Evolutionary conservation across 1,284 basidiomycete genomes (phyloP), one percentile per base, ranked within the genome.

Genomic region (Inonotus hispidus): DNA sequence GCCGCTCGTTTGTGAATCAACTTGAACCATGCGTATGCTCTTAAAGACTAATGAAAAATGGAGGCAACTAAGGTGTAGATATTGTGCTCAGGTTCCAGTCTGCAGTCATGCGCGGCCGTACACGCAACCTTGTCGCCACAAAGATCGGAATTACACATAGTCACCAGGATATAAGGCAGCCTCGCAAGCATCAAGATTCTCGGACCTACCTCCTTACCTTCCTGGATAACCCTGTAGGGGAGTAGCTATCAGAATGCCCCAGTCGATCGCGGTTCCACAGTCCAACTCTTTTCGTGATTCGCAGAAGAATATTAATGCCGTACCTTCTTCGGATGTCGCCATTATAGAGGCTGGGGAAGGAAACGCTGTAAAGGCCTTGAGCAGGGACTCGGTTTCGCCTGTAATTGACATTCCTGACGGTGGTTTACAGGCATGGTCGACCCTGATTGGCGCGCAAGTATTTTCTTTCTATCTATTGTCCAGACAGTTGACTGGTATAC

Each of bases 391-490:
- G 32, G 32, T n/a, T n/a, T n/a, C 29, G 13, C 19, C 23, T 2
- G 8, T 11, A 10, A 21, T 49, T 37, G 58, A 59, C 11, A 32
- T 56, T 23, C 53, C 45, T 13, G 59, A 60, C 43, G 59, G 59
- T 37, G 59, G 59, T 14, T 39, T 56, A n/a, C 29, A 49, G 35
- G 61, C 61, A 32, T 62, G 61, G 61, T 35, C 56, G 16, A 58
- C 61, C 1, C 21, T 62, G 16, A 46, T 35, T 53, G 61, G 61
- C 35, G 46, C 57, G 61, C 59, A 35, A 59, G 61, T 52, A 1
- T 59, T 43, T 39, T 7, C 32, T 5, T 43, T 11, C 21, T 39
- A n/a, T 56, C 5, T 6, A 27, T 45, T 7, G 2, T 13, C 29
- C 13, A 59, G 8, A 10, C 16, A 14, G 19, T 1, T 43, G 19